phyloP scores from a whole-genome alignment of 2,329 filamentous ascomycete genomes.

The Fonsecaea monophora region DNA sequence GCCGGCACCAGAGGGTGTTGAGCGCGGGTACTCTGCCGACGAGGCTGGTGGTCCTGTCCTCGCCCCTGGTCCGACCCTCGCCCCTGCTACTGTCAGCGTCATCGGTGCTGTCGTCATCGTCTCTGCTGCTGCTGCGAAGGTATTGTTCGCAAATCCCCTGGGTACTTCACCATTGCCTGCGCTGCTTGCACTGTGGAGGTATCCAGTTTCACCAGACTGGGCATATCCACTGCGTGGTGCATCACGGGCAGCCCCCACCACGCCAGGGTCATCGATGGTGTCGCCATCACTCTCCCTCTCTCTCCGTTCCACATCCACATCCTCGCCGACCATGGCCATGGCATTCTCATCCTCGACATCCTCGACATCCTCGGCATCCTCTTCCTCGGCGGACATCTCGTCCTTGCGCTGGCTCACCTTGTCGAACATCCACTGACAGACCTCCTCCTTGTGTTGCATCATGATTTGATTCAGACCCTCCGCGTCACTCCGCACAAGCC shows the following conservation, averaged over 20 bases:
- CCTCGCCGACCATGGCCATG: neutral
- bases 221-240: neutral
- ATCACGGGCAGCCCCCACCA: neutral
- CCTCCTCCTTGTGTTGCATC: constrained; percentile 57
- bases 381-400: constrained; percentile 23
- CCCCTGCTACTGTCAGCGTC: too few species aligned
- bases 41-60: neutral
- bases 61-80: too few species aligned
- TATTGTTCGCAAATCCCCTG: neutral
- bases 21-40: neutral
- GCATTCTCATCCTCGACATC: constrained; percentile 33
- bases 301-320: constrained; percentile 19
- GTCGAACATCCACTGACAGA: constrained; percentile 56
- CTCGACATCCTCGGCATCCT: constrained; percentile 43
- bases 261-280: constrained; percentile 24
- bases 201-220: neutral
- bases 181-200: neutral
- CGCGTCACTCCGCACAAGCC: constrained; percentile 54
- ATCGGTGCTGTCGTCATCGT: neutral
- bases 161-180: neutral
- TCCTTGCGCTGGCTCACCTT: constrained; percentile 43
- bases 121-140: neutral
- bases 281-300: constrained; percentile 25
- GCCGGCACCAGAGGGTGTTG: neutral
- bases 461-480: constrained; percentile 64